Evolutionary conservation across 1,139 yeast species (phyloP).

Genomic region (Taphrina pruni): DNA sequence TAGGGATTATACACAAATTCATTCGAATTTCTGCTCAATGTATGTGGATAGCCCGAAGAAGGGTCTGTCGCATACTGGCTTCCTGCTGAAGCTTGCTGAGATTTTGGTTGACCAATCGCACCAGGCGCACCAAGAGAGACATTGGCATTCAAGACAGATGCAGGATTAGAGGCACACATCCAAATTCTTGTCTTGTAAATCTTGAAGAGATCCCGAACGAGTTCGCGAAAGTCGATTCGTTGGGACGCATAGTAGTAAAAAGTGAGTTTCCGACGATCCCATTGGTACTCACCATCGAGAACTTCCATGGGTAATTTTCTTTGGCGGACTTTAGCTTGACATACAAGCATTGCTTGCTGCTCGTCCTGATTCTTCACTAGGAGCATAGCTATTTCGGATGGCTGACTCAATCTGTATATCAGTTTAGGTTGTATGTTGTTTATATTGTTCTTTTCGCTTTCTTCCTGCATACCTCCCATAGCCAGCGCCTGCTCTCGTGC

Average conservation of each 20-base stretch:
- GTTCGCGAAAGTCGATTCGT: conserved; percentile 88
- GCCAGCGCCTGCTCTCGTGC: conserved; percentile 77
- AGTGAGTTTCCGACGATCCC: conserved; percentile 90
- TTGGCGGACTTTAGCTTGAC: conserved; percentile 64
- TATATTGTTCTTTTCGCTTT: conserved; percentile 47
- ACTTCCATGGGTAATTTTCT: conserved; percentile 58
- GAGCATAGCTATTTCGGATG: conserved; percentile 66
- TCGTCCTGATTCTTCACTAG: conserved; percentile 70
- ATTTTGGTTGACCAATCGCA: conserved; percentile 25
- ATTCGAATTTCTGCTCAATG: background rate
- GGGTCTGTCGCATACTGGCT: background rate
- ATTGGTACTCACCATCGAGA: conserved; percentile 86
- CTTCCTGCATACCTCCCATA: conserved; percentile 52
- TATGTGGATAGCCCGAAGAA: background rate
- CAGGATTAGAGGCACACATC: conserved; percentile 77
- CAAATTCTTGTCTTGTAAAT: conserved; percentile 95
- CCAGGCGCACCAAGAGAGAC: conserved; percentile 27
- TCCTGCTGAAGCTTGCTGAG: background rate
- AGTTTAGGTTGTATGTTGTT: conserved; percentile 65
- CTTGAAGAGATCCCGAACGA: conserved; percentile 88
- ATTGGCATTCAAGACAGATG: conserved; percentile 16
- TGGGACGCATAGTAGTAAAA: conserved; percentile 78
- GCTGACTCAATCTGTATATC: conserved; percentile 70
- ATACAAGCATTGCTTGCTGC: conserved; percentile 69
- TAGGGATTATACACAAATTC: background rate